Base-by-base conservation (phyloP, 2,329 filamentous ascomycete genomes). In the Juglanconis sp. region DNA sequence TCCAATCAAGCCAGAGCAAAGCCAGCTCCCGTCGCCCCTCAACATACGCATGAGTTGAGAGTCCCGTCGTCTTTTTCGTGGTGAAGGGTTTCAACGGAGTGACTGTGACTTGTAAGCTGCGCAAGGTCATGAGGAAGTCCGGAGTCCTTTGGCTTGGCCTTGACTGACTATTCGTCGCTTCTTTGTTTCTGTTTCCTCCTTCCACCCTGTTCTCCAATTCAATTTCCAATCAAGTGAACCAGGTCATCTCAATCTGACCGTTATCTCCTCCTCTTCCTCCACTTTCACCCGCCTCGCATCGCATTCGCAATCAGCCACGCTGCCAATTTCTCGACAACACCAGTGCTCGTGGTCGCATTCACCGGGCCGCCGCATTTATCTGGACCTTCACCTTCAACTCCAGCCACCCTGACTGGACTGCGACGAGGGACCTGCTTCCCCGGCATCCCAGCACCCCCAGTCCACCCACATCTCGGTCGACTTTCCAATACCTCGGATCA, bases 11-110 rank as follows among this genome's bases (percentile, higher is more conserved):
- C 49, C 47, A 42, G 10, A 5, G 38, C 38, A 10, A 42, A 15
- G 5, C 38, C 38, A 42, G 38, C 38, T 42, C 38, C 38, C 53
- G 70, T 68, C 10, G 67, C 68, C 13, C 24, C 17, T 48, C 46
- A 48, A 48, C 31, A 24, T 48, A 17, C 46, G 46, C 31, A 31
- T 48, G 46, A 31, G 17, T 48, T 31, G 46, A 31, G 46, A 48
- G 24, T 30, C 30, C 24, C 24, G 24, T 24, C 24, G 24, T 24
- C 24, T 24, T 24, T 24, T 24, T 24, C 24, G 24, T 24, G 24
- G 24, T 2, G 24, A 24, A 24, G 24, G 24, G 24, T 24, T 24
- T 24, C 24, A 24, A 24, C 24, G 24, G 24, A 24, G 24, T 24
- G 24, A 24, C 24, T 24, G 24, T 24, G 24, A 24, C 24, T 24